Percentiles rank a stretch among this genome's conserved stretches.
Evolutionary conservation across 106 monocot species (phyloP).

Genomic region (Posidonia australis): DNA sequence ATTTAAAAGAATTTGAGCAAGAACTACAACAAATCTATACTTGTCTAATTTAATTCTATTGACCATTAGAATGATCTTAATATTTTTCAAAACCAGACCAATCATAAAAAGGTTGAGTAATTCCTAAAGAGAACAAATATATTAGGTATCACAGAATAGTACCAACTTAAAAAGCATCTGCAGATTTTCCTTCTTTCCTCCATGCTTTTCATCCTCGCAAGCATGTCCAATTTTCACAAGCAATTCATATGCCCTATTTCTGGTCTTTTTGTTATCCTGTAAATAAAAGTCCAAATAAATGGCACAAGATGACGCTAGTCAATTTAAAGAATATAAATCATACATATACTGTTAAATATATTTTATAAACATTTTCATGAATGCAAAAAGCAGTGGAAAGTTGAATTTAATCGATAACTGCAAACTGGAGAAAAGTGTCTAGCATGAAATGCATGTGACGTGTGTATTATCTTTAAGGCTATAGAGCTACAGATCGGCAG

Average conservation of each 20-base stretch:
- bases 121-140: background rate
- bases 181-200: slow-evolving; percentile 51
- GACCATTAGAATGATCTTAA: background rate
- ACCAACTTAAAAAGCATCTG: slow-evolving; percentile 75
- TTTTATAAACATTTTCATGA: too few relatives aligned
- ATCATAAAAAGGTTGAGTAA: background rate
- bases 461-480: too few relatives aligned
- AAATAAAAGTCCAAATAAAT: slow-evolving; percentile 4
- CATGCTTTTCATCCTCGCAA: slow-evolving; percentile 65
- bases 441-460: too few relatives aligned
- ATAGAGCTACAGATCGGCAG: too few relatives aligned
- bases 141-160: slow-evolving; percentile 3
- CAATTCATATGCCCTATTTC: slow-evolving; percentile 87
- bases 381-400: too few relatives aligned
- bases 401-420: too few relatives aligned
- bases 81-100: background rate
- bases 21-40: background rate
- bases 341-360: too few relatives aligned
- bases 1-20: background rate
- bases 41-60: background rate
- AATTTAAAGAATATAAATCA: too few relatives aligned
- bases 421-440: too few relatives aligned
- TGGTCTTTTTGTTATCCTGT: slow-evolving; percentile 81
- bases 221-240: slow-evolving; percentile 90
- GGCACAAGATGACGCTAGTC: background rate